These are phyloP conservation scores for Suillus decipiens DNA, from an alignment of 768 basidiomycete species.

Conservation along the genomic window DNA sequence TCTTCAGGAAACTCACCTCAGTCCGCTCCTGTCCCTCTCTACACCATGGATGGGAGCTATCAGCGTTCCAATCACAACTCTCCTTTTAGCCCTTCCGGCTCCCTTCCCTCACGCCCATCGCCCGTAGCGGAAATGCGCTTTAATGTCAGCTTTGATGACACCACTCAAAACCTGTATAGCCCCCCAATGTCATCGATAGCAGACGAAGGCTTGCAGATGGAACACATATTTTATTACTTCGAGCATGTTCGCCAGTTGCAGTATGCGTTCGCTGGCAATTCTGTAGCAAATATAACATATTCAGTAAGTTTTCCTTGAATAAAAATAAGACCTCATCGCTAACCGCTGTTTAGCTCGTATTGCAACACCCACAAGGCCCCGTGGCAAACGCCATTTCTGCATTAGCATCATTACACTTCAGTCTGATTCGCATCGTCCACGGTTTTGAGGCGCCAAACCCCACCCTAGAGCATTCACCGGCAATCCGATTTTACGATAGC, in stretches of 20 bases:
- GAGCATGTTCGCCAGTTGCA: conserved; percentile 67
- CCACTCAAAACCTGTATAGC: conserved; percentile 33
- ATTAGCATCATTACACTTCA: conserved; percentile 70
- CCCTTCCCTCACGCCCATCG: conserved; percentile 36
- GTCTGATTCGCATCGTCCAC: conserved; percentile 58
- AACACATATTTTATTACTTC: conserved; percentile 75
- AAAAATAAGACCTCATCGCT: conserved; percentile 7
- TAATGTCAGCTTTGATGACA: conserved; percentile 36
- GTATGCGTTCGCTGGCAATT: conserved; percentile 62
- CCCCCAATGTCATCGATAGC: conserved; percentile 29
- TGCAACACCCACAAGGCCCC: conserved; percentile 67
- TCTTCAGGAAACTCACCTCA: conserved; percentile 33
- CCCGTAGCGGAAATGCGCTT: conserved; percentile 34
- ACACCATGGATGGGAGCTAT: conserved; percentile 24
- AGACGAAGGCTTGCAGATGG: conserved; percentile 49
- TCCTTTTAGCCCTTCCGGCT: conserved; percentile 36
- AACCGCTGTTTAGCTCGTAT: conserved; percentile 42
- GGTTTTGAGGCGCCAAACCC: conserved; percentile 58
- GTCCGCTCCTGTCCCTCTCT: conserved; percentile 27
- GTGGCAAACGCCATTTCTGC: conserved; percentile 76
- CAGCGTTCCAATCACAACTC: conserved; percentile 33
- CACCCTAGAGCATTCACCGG: conserved; percentile 56
- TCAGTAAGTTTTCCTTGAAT: conserved; percentile 47
- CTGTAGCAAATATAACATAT: conserved; percentile 64
- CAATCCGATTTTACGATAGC: conserved; percentile 67